phyloP scores from a whole-genome alignment of 148 eudicot genomes.

The Camellia granthamiana region DNA sequence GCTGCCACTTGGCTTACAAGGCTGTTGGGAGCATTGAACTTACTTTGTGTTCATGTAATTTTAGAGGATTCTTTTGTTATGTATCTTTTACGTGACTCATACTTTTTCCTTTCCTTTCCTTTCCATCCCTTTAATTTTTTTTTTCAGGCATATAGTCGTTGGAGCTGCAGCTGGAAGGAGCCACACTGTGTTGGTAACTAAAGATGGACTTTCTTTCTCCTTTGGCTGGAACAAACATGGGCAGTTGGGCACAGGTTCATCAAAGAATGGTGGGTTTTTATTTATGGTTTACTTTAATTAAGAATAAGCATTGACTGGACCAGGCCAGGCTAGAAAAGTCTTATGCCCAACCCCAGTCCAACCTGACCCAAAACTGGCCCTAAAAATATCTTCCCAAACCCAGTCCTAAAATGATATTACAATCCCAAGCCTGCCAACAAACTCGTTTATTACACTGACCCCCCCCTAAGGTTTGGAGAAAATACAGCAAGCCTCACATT shows the following conservation, averaged over 20 bases:
- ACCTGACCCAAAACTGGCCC: too few relatives aligned
- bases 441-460: too few relatives aligned
- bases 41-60: not conserved
- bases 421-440: too few relatives aligned
- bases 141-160: constrained; percentile 65
- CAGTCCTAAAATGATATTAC: too few relatives aligned
- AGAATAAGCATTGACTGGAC: too few relatives aligned
- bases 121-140: not conserved
- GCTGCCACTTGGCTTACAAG: not conserved
- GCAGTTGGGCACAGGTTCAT: constrained; percentile 89
- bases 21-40: not conserved
- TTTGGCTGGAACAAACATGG: constrained; percentile 99
- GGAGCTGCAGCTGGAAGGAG: constrained; percentile 70
- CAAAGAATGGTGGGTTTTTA: constrained; percentile 58
- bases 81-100: not conserved
- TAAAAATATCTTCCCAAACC: too few relatives aligned
- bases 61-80: not conserved
- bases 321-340: too few relatives aligned
- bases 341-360: too few relatives aligned
- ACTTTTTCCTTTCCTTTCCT: not conserved
- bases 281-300: not conserved
- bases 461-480: too few relatives aligned
- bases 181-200: constrained; percentile 81
- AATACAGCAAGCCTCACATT: too few relatives aligned
- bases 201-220: constrained; percentile 69